Evolutionary conservation across 805 yeast species (phyloP).

Genomic region (Starmerella vitae): DNA sequence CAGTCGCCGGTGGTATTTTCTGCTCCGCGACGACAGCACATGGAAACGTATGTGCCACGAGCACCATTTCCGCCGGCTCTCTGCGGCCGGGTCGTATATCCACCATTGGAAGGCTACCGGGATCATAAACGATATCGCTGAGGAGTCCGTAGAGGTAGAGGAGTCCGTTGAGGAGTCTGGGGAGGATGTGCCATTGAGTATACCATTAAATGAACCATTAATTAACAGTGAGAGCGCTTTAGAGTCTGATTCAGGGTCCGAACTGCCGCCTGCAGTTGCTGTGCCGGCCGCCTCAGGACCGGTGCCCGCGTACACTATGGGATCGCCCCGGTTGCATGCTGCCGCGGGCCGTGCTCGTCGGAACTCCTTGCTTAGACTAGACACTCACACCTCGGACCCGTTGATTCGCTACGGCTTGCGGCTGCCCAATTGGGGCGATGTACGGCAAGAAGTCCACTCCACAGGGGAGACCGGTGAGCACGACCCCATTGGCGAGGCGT

Average conservation of each 20-base stretch:
- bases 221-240: not conserved
- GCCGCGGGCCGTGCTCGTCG: slow-evolving; percentile 1
- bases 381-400: slow-evolving; percentile 1
- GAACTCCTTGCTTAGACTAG: slow-evolving; percentile 4
- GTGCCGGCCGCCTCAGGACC: not conserved
- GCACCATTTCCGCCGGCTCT: slow-evolving; percentile 28
- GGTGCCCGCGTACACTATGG: not conserved
- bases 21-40: slow-evolving; percentile 32
- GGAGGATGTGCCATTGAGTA: not conserved
- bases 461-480: slow-evolving; percentile 1
- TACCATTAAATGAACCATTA: not conserved
- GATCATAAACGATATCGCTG: slow-evolving; percentile 12
- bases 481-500: slow-evolving; percentile 20
- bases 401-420: slow-evolving; percentile 10
- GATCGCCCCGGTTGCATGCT: not conserved
- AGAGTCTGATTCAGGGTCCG: not conserved
- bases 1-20: slow-evolving; percentile 56
- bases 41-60: slow-evolving; percentile 31
- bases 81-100: slow-evolving; percentile 26
- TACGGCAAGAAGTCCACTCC: not conserved
- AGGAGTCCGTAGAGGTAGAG: not conserved
- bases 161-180: not conserved
- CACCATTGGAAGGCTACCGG: slow-evolving; percentile 16
- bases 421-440: slow-evolving; percentile 8
- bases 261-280: not conserved